These are phyloP conservation scores for Phytophthora hybrid DNA, from an alignment of 352 stramenopile genomes.

Conservation along the genomic window DNA sequence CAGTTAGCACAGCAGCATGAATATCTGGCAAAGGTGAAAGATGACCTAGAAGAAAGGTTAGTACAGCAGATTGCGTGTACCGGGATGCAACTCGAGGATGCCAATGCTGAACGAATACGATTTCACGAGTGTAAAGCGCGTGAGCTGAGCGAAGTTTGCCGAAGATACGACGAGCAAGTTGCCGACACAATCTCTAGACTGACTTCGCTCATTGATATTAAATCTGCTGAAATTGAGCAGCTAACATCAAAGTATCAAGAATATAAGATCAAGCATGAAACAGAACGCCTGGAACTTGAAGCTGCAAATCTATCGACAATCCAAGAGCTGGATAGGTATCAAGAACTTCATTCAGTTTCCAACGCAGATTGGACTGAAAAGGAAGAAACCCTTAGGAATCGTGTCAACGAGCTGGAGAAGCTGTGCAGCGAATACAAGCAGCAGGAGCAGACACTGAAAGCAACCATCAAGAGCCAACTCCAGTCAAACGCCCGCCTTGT, in stretches of 20 bases:
- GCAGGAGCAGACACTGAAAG: constrained; percentile 48
- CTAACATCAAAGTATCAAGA: constrained; percentile 34
- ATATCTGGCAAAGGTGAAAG: constrained; percentile 3
- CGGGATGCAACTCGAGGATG: constrained; percentile 33
- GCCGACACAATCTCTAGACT: constrained; percentile 39
- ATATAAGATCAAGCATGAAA: constrained; percentile 7
- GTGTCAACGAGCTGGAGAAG: constrained; percentile 28
- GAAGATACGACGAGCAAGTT: constrained; percentile 15
- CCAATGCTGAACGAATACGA: constrained; percentile 12
- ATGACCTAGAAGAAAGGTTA: constrained; percentile 16
- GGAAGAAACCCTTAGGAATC: constrained; percentile 23
- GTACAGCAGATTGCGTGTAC: constrained; percentile 19
- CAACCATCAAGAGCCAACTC: constrained; percentile 50
- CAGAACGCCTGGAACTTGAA: constrained; percentile 21
- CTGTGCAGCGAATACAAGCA: constrained; percentile 30
- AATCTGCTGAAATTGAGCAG: constrained; percentile 44
- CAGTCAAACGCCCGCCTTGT: constrained; percentile 53
- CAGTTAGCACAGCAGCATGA: constrained; percentile 15
- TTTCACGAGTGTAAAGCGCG: constrained; percentile 15
- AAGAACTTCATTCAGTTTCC: constrained; percentile 43
- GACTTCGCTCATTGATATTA: constrained; percentile 51
- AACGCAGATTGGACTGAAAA: constrained; percentile 44
- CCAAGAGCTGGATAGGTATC: constrained; percentile 29
- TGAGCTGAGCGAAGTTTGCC: constrained; percentile 17
- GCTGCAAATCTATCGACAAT: background rate